Evolutionary conservation across 805 yeast genomes (phyloP).

Genomic region (Schwanniomyces pseudopolymorphus): DNA sequence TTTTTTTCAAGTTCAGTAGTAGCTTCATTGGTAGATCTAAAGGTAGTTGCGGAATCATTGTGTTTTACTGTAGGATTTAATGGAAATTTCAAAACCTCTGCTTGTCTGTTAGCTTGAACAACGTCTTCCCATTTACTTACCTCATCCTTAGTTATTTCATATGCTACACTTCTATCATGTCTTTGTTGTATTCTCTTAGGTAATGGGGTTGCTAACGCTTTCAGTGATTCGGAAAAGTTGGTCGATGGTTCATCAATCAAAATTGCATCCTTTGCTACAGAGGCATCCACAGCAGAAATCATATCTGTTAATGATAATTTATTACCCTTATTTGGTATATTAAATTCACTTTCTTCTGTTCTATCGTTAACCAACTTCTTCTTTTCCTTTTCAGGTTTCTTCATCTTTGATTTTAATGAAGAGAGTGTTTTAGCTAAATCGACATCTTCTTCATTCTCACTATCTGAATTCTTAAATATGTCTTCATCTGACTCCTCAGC

Average conservation of each 20-base stretch:
- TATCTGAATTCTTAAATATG: constrained; percentile 29
- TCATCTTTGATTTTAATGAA: constrained; percentile 31
- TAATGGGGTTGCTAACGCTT: constrained; percentile 73
- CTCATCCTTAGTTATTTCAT: constrained; percentile 82
- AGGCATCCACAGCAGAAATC: constrained; percentile 62
- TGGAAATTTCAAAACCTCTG: constrained; percentile 84
- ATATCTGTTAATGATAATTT: constrained; percentile 71
- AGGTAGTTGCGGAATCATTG: constrained; percentile 51
- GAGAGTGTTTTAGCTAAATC: constrained; percentile 52
- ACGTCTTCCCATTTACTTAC: constrained; percentile 86
- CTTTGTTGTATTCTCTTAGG: constrained; percentile 85
- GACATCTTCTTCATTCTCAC: constrained; percentile 44
- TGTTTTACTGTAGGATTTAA: constrained; percentile 49
- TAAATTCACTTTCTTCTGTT: constrained; percentile 66
- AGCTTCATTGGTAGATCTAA: constrained; percentile 43
- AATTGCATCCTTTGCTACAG: constrained; percentile 50
- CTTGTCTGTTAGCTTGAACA: constrained; percentile 73
- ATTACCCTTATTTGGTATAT: constrained; percentile 59
- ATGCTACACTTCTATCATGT: constrained; percentile 86
- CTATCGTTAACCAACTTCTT: constrained; percentile 54
- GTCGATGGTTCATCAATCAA: constrained; percentile 37
- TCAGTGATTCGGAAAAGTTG: constrained; percentile 30
- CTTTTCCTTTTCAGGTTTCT: constrained; percentile 35
- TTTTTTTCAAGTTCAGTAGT: constrained; percentile 65
- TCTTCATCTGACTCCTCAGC: constrained; percentile 27